A percentile compares a stretch with the other conserved stretches of the same genome.
These are phyloP conservation scores for Citropsis articulata DNA, from an alignment of 345 rosid species.

Conservation along the genomic window DNA sequence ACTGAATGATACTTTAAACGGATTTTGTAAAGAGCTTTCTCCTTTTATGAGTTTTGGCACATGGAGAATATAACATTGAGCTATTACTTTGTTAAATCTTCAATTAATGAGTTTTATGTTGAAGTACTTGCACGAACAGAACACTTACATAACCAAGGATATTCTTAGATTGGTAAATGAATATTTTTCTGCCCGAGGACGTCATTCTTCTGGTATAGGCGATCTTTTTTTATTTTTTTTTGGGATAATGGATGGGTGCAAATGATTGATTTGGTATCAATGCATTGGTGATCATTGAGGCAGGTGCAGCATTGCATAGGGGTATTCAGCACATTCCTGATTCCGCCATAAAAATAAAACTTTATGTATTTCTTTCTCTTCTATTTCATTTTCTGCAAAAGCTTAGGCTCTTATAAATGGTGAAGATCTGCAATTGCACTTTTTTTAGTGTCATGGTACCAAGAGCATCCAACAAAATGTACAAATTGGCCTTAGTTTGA, in stretches of 20 bases:
- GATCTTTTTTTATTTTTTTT: too few species aligned
- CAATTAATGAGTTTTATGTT: not conserved
- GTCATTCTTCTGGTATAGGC: not conserved
- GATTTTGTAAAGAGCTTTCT: not conserved
- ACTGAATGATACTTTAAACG: conserved; percentile 6
- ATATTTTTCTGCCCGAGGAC: not conserved
- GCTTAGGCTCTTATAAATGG: not conserved
- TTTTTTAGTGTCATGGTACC: not conserved
- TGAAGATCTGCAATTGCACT: not conserved
- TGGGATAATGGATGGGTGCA: too few species aligned
- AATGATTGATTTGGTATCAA: not conserved
- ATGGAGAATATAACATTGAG: not conserved
- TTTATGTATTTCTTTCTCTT: too few species aligned
- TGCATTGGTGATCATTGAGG: not conserved
- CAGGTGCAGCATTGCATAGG: not conserved
- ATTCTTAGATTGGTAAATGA: not conserved
- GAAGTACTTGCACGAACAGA: not conserved
- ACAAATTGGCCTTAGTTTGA: not conserved
- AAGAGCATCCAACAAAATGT: not conserved
- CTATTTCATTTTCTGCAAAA: not conserved
- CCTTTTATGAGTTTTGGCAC: not conserved
- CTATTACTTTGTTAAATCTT: not conserved
- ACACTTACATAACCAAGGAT: not conserved
- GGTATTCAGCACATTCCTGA: too few species aligned
- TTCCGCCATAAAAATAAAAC: too few species aligned